Evolutionary conservation across 306 rosid genomes (phyloP), one percentile per base, ranked within the genome.

Genomic region (Sindora glabra): DNA sequence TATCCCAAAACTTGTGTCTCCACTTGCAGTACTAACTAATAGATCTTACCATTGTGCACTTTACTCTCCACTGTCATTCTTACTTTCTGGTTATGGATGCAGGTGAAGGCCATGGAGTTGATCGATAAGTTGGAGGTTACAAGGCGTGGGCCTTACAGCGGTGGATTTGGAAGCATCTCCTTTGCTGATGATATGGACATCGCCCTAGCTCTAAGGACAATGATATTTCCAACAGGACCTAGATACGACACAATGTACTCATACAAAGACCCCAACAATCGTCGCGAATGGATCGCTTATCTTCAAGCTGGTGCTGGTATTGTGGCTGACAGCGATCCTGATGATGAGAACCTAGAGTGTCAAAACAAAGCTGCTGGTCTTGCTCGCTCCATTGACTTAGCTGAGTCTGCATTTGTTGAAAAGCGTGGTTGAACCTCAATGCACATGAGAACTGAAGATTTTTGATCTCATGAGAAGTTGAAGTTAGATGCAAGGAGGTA

Each of bases 301-400:
- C 95, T 82, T 59, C 95, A 90, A 74, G 86, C 90, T 12, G 97
- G 95, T 37, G 97, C 95, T 3, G 97, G 95, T 2, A 72, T 90
- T 23, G 97, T 89, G 37, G 97, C 92, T 48, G 95, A 89, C 60
- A 86, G 95, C 60, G 67, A 58, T 13, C 95, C 97, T 4, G 87
- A 75, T 0, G 95, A 82, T 10, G 95, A 89, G 47, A 71, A 81
- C 67, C 83, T 61, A 25, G 97, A 89, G 54, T 89, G 97, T 58
- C 97, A 81, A 57, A 79, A 84, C 89, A 89, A 89, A 82, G 97
- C 95, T 48, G 97, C 97, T 0, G 97, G 59, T 55, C 92, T 89
- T 11, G 84, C 89, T 52, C 92, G 92, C 24, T 78, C 97, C 68
- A 89, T 89, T 6, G 95, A 84, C 77, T 78, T 89, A 74, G 95